Evolutionary conservation across 2,329 filamentous ascomycete species (phyloP).

Genomic region (Septoria petroselini): DNA sequence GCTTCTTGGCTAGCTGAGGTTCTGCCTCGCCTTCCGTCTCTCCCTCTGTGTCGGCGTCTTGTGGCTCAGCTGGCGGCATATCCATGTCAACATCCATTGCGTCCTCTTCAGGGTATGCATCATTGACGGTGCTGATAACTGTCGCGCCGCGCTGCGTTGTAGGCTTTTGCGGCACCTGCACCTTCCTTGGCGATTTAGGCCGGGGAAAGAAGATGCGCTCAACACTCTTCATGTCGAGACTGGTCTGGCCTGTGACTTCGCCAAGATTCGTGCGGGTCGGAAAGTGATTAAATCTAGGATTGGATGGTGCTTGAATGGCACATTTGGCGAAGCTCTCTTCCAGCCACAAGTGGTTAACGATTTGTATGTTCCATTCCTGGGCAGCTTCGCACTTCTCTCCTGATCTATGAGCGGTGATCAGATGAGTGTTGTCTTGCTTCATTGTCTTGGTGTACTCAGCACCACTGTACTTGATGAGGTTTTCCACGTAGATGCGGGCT

Average conservation of each 20-base stretch:
- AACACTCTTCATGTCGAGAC: slow-evolving; percentile 68
- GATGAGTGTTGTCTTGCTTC: slow-evolving; percentile 91
- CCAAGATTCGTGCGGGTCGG: slow-evolving; percentile 85
- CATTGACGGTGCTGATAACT: slow-evolving; percentile 21
- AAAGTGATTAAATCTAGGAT: slow-evolving; percentile 78
- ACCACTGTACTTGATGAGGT: slow-evolving; percentile 77
- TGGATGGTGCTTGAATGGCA: slow-evolving; percentile 67
- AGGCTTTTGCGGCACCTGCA: slow-evolving; percentile 23
- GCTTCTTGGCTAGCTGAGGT: slow-evolving; percentile 30
- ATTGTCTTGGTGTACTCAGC: slow-evolving; percentile 92
- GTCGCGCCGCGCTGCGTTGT: slow-evolving; percentile 25
- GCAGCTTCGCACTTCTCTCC: slow-evolving; percentile 94
- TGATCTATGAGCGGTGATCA: slow-evolving; percentile 82
- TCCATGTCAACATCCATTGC: slow-evolving; percentile 26
- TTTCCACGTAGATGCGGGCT: slow-evolving; percentile 88
- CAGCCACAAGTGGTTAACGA: slow-evolving; percentile 94
- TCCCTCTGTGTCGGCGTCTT: slow-evolving; percentile 11
- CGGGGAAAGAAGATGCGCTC: slow-evolving; percentile 65
- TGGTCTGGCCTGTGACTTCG: slow-evolving; percentile 87
- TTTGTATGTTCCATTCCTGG: slow-evolving; percentile 83
- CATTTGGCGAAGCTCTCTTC: slow-evolving; percentile 96
- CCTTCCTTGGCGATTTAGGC: slow-evolving; percentile 30
- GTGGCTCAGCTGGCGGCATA: slow-evolving; percentile 1
- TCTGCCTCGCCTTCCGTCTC: slow-evolving; percentile 16
- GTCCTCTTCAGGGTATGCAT: slow-evolving; percentile 22